These are phyloP conservation scores for Wallemia mellicola DNA, from an alignment of 1,284 basidiomycete species.

Conservation along the genomic window DNA sequence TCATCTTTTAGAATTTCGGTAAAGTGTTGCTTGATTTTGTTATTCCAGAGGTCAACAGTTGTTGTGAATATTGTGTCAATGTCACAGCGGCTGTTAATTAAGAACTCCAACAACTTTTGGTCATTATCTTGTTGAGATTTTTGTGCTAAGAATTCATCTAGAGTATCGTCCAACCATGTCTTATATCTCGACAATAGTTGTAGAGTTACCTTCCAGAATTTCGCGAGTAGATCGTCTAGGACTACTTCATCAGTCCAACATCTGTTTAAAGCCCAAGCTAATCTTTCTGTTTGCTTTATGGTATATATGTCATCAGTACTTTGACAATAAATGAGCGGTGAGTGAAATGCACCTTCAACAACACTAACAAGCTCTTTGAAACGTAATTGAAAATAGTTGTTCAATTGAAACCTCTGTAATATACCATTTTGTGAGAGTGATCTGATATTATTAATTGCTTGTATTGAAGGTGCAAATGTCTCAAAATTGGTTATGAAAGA, in stretches of 20 bases:
- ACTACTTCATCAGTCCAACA: neutral
- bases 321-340: neutral
- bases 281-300: neutral
- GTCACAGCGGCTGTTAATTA: neutral
- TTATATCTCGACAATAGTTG: slow-evolving; percentile 1
- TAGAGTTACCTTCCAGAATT: neutral
- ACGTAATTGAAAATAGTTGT: neutral
- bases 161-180: neutral
- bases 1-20: neutral
- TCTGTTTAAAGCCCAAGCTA: neutral
- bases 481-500: neutral
- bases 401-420: neutral
- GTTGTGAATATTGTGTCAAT: neutral
- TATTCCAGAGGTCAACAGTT: neutral
- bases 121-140: neutral
- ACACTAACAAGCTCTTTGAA: neutral
- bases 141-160: neutral
- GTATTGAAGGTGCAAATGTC: neutral
- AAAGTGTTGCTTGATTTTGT: neutral
- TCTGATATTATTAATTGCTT: neutral
- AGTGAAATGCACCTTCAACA: neutral
- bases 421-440: neutral
- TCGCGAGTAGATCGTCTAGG: neutral
- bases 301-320: neutral
- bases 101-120: neutral